Conservation (phyloP, 148 eudicot species). For the Linanthus parryae region DNA sequence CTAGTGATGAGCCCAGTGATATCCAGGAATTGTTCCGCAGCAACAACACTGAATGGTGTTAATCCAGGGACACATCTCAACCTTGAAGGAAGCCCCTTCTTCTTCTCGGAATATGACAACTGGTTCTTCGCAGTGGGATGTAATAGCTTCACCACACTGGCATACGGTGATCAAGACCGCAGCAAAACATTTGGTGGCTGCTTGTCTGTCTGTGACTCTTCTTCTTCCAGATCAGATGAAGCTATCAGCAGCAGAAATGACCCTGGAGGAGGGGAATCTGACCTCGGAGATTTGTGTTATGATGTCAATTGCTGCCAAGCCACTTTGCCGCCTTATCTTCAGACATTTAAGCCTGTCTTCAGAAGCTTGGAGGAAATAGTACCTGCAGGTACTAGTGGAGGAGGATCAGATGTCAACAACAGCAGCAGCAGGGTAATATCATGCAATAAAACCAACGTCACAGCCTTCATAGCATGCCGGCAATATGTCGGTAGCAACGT, state of each 20-base stretch:
- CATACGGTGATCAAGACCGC: not conserved
- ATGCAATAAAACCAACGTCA: too few species aligned
- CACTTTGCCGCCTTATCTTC: not conserved
- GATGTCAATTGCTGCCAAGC: not conserved
- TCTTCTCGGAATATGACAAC: not conserved
- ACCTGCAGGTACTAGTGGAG: too few species aligned
- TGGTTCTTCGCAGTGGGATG: slow-evolving; percentile 1
- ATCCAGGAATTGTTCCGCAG: not conserved
- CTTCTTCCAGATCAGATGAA: too few species aligned
- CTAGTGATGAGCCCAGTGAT: not conserved
- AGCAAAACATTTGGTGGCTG: not conserved
- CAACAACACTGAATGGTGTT: not conserved
- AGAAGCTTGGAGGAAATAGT: too few species aligned
- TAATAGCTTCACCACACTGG: not conserved
- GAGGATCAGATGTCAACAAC: too few species aligned
- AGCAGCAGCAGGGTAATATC: too few species aligned
- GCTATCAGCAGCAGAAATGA: too few species aligned
- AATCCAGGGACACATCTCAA: not conserved
- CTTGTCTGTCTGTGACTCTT: not conserved
- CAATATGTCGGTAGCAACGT: not conserved
- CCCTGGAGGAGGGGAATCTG: too few species aligned
- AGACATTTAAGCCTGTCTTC: not conserved
- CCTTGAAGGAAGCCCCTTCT: not conserved
- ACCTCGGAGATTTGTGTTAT: not conserved
- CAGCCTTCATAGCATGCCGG: too few species aligned